Conservation (phyloP, 441 rosid genomes). For the Rhodomyrtus psidioides region DNA sequence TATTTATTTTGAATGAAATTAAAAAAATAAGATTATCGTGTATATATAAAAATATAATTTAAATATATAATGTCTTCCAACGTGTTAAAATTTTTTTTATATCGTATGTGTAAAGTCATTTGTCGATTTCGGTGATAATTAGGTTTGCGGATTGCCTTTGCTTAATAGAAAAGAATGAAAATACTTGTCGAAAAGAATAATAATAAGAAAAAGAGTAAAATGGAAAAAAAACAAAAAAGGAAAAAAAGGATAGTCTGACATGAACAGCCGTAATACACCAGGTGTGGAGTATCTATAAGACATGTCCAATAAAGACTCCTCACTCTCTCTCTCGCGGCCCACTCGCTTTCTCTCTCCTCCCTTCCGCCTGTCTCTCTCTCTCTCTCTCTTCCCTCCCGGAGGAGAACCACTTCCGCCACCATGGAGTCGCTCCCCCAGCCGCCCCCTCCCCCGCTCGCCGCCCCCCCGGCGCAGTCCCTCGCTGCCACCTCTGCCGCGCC, state of each 20-base stretch:
- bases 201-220: neutral
- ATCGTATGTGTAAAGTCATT: no score
- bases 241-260: neutral
- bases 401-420: neutral
- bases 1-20: no score
- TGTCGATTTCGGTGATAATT: no score
- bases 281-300: constrained; percentile 18
- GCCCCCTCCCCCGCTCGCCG: neutral
- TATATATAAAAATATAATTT: no score
- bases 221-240: neutral
- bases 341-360: neutral
- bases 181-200: neutral
- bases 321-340: neutral
- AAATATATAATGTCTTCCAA: no score
- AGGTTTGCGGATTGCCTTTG: neutral
- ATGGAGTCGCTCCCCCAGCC: constrained; percentile 6
- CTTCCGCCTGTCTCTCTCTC: constrained; percentile 10
- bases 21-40: no score
- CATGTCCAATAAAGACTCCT: neutral
- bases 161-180: neutral
- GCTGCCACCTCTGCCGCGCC: constrained; percentile 1
- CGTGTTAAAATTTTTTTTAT: no score
- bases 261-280: constrained; percentile 8
- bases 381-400: neutral
- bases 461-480: constrained; percentile 1